Conservation (phyloP, 2,329 filamentous ascomycete species). For the Scedosporium boydii region DNA sequence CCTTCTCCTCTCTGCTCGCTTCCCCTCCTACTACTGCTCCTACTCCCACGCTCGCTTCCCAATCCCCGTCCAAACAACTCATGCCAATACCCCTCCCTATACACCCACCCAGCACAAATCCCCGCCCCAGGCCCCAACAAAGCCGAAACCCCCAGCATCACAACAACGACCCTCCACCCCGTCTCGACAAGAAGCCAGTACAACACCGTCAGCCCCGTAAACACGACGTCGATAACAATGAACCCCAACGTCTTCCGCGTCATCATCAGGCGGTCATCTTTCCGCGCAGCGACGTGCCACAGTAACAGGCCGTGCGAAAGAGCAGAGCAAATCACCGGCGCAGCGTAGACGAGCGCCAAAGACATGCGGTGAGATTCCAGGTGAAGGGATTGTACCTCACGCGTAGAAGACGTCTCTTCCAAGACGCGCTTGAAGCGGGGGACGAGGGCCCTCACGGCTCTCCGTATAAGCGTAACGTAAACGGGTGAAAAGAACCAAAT, state of each 20-base stretch:
- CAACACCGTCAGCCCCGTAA: slow-evolving; percentile 35
- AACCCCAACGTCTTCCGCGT: slow-evolving; percentile 36
- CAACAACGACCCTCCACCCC: slow-evolving; percentile 29
- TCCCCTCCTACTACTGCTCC: neutral
- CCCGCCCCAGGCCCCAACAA: slow-evolving; percentile 29
- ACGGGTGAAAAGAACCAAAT: slow-evolving; percentile 45
- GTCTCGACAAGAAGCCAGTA: slow-evolving; percentile 46
- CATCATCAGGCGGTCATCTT: slow-evolving; percentile 38
- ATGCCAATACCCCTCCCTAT: slow-evolving; percentile 20
- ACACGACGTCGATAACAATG: slow-evolving; percentile 36
- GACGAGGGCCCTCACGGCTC: slow-evolving; percentile 20
- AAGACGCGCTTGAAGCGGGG: slow-evolving; percentile 10
- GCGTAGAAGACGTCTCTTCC: slow-evolving; percentile 12
- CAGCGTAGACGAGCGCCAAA: slow-evolving; percentile 31
- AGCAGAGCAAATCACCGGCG: slow-evolving; percentile 34
- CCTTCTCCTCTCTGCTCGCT: slow-evolving; percentile 6
- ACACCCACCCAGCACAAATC: slow-evolving; percentile 27
- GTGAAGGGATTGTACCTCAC: slow-evolving; percentile 24
- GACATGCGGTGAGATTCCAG: slow-evolving; percentile 31
- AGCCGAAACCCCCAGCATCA: slow-evolving; percentile 18
- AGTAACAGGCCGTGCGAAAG: slow-evolving; percentile 32
- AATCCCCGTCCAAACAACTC: neutral
- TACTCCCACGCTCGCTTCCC: neutral
- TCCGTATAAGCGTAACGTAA: slow-evolving; percentile 34
- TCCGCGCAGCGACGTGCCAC: slow-evolving; percentile 23